Base-by-base conservation (phyloP, 2,329 filamentous ascomycete species). In the Lachnellula cervina region DNA sequence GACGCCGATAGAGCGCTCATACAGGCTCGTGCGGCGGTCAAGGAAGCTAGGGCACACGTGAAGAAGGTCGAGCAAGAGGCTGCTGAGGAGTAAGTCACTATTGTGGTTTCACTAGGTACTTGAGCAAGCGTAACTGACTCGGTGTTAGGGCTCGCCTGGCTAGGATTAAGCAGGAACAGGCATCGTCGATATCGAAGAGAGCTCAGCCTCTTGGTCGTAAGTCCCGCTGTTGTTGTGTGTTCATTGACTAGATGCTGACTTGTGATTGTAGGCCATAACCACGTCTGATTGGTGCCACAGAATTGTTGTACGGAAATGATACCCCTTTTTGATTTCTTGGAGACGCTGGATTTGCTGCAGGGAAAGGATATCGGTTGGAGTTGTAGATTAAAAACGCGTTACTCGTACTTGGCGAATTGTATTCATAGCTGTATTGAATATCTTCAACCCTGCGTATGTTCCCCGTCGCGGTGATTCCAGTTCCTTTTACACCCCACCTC, bases 181-280 rank as follows among this genome's bases (percentile, higher is more conserved):
- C 84, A 1, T 78, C 76, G 63, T 80, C 82, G 65, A 78, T 88
- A 32, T 83, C 81, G 5, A 88, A 86, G 80, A 76, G 84, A 51
- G 84, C 82, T n/a, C 83, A 84, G 70, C 78, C 80, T n/a, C 79
- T 88, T 56, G 85, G 86, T 54, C 81, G 84, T 87, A 76, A 74
- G 81, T 83, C n/a, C 28, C 2, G 6, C 19, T 43, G 3, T n/a
- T 25, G 11, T 6, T 4, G 16, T 42, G 16, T 9, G 17, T n/a
- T 17, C 2, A 7, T n/a, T 42, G 38, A 17, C 6, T 19, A 4
- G 17, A 7, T 42, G 38, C 9, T 19, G 38, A n/a, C 17, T 42
- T 42, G 38, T 17, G 38, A 7, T 42, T 19, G 5, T 4, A 42
- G 38, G 38, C 38, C 38, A 42, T 19, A 42, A 42, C 17, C 38